Percentiles rank a stretch among this genome's conserved stretches.
These are phyloP conservation scores for Podosphaera fusca DNA, from an alignment of 2,329 filamentous ascomycete species.

Conservation along the genomic window DNA sequence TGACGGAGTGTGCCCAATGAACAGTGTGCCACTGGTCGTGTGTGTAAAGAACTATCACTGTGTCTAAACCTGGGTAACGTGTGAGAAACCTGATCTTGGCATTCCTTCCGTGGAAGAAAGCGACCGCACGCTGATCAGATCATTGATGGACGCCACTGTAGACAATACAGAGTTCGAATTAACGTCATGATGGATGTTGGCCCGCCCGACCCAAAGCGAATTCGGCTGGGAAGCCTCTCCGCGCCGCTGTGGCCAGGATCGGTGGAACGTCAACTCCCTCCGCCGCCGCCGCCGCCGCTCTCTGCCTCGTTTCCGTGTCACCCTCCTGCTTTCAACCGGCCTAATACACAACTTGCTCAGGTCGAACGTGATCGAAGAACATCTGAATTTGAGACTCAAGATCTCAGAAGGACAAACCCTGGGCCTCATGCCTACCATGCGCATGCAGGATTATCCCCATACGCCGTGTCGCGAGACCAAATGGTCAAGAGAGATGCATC, in stretches of 20 bases:
- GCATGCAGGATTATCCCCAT: constrained; percentile 17
- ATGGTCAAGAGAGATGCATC: constrained; percentile 30
- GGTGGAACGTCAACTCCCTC: constrained; percentile 20
- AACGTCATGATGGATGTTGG: constrained; percentile 30
- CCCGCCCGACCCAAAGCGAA: constrained; percentile 34
- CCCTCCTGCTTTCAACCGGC: constrained; percentile 12
- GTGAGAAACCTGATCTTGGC: not conserved
- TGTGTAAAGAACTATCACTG: not conserved
- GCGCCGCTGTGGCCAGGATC: constrained; percentile 22
- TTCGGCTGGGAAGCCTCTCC: constrained; percentile 26
- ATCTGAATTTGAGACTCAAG: constrained; percentile 27
- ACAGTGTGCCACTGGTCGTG: not conserved
- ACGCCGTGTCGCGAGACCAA: constrained; percentile 23
- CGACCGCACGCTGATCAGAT: not conserved
- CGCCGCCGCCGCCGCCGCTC: constrained; percentile 13
- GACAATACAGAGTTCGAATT: constrained; percentile 19
- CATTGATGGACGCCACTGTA: constrained; percentile 19
- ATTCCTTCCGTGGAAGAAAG: not conserved
- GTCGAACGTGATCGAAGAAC: constrained; percentile 25
- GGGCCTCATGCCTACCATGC: constrained; percentile 10
- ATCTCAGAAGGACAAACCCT: constrained; percentile 11
- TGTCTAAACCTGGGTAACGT: not conserved
- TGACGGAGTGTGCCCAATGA: not conserved
- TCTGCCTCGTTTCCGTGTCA: constrained; percentile 10
- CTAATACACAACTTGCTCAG: constrained; percentile 16